Evolutionary conservation across 768 basidiomycete species (phyloP).

Genomic region (Arthromyces matolae): DNA sequence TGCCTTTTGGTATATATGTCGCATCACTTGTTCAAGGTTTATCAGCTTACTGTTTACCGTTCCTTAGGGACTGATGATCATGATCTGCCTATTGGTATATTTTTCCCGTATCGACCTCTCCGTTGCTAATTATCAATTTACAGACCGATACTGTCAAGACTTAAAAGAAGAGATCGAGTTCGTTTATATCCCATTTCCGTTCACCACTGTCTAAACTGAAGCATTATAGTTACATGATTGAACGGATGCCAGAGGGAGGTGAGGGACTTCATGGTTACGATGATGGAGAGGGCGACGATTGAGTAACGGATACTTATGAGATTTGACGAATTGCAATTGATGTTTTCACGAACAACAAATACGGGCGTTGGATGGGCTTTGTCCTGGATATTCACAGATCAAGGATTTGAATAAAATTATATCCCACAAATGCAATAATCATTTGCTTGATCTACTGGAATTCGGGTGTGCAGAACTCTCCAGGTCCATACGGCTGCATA

Average conservation of each 20-base stretch:
- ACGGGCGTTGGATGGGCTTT: too few relatives aligned
- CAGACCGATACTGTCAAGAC: slow-evolving; percentile 83
- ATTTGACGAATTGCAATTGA: slow-evolving; percentile 8
- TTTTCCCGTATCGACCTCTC: background rate
- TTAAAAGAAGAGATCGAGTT: slow-evolving; percentile 82
- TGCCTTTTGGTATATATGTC: slow-evolving; percentile 77
- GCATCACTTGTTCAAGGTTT: background rate
- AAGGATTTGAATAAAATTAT: background rate
- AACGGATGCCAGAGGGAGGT: slow-evolving; percentile 69
- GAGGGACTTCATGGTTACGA: slow-evolving; percentile 70
- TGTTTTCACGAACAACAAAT: background rate
- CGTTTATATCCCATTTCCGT: slow-evolving; percentile 23
- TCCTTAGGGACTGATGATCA: slow-evolving; percentile 51
- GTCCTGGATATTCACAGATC: too few relatives aligned
- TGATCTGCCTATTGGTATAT: slow-evolving; percentile 70
- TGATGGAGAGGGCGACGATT: slow-evolving; percentile 82
- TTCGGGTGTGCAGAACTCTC: slow-evolving; percentile 83
- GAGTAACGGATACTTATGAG: slow-evolving; percentile 5
- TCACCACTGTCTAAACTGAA: slow-evolving; percentile 10
- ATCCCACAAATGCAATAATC: background rate
- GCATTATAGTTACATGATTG: slow-evolving; percentile 58
- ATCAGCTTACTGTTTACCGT: background rate
- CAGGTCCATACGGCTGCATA: slow-evolving; percentile 88
- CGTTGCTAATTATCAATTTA: background rate
- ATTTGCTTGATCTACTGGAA: slow-evolving; percentile 50